Evolutionary conservation across 2,329 filamentous ascomycete species (phyloP), one percentile per base, ranked within the genome.

Genomic region (Grosmannia serpens): DNA sequence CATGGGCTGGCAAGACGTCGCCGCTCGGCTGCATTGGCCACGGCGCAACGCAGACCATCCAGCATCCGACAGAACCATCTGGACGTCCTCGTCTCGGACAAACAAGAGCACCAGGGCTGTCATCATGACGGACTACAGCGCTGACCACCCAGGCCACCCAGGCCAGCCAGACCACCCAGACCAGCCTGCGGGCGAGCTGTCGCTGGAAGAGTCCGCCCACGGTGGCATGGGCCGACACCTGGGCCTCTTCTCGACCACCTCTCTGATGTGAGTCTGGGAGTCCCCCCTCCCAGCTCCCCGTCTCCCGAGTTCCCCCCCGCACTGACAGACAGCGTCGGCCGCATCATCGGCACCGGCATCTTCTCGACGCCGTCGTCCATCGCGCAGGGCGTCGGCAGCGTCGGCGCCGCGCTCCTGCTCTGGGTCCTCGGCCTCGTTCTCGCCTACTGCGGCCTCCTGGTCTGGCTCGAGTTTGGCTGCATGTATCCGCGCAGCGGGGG

Each of bases 381-480:
- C 61, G 79, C 80, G 62, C 72, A 72, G 3, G 73, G 75, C 0
- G 80, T 78, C 0, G 77, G 78, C 35, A 80, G 77, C 2, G 78
- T 81, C 26, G 77, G 77, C 17, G 67, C 75, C 2, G 70, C 70
- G 29, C 61, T 77, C 53, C 69, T 76, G 51, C 64, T 71, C 11
- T 71, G 70, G 70, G 64, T 69, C 3, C 64, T 69, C 22, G 68
- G 67, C 58, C 60, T 62, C 31, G 69, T 84, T 54, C 71, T 85
- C 27, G 80, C 82, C 3, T 81, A 82, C 63, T 77, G 74, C 62
- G 82, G 82, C 26, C 72, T 85, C 15, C 79, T 77, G 58, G 81
- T 86, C 5, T 85, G 80, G 66, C 75, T 86, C 54, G 83, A 85
- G 64, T 85, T 84, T 63, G 83, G 82, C 27, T 74, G 82, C 4